Percentiles rank a stretch among this genome's conserved stretches.
Evolutionary conservation across 192 early-diverging fungal species (phyloP).

Genomic region (Phycomyces blakesleeanus): DNA sequence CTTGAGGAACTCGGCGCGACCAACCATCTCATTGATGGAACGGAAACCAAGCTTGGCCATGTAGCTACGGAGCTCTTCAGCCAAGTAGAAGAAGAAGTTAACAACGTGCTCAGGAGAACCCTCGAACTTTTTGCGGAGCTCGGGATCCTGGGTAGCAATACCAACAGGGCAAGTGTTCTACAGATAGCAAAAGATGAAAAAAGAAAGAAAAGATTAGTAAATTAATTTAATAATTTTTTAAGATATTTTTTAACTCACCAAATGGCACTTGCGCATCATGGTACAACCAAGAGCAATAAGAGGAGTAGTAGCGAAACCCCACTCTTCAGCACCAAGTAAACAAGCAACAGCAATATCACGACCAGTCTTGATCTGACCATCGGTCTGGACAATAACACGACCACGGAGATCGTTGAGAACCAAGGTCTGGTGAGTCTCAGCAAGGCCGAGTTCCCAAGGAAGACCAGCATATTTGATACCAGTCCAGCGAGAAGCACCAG

Average conservation of each 20-base stretch:
- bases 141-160: slow-evolving; percentile 95
- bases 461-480: slow-evolving; percentile 98
- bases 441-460: slow-evolving; percentile 97
- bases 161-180: slow-evolving; percentile 97
- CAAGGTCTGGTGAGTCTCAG: slow-evolving; percentile 98
- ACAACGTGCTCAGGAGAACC: slow-evolving; percentile 95
- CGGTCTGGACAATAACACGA: slow-evolving; percentile 93
- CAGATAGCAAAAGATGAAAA: too few relatives aligned
- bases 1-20: slow-evolving; percentile 79
- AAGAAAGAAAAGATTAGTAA: too few relatives aligned
- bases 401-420: slow-evolving; percentile 96
- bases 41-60: slow-evolving; percentile 96
- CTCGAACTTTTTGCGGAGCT: slow-evolving; percentile 88
- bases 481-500: slow-evolving; percentile 95
- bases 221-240: too few relatives aligned
- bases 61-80: slow-evolving; percentile 87
- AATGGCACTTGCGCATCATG: slow-evolving; percentile 83
- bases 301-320: slow-evolving; percentile 98
- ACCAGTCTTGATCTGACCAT: slow-evolving; percentile 97
- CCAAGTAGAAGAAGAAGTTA: slow-evolving; percentile 98
- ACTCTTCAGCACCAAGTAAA: slow-evolving; percentile 97
- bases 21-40: slow-evolving; percentile 94
- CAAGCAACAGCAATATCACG: slow-evolving; percentile 96
- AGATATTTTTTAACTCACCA: too few relatives aligned
- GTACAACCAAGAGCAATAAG: slow-evolving; percentile 95